Evolutionary conservation across 176 grass and related monocot species (phyloP), one percentile per base, ranked within the genome.

Genomic region (Oryza officinalis): DNA sequence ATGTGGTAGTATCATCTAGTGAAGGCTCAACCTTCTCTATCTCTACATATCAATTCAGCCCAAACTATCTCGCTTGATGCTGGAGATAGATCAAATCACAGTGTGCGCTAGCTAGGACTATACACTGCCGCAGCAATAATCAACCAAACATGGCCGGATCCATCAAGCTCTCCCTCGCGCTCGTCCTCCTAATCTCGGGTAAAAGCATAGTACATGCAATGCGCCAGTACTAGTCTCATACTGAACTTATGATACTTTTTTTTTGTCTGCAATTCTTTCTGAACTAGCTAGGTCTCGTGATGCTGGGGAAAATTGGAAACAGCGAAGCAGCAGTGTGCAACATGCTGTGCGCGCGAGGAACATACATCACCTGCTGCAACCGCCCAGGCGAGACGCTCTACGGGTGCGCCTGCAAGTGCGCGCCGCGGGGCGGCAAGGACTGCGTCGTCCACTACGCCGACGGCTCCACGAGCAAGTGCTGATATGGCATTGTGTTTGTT

Each of bases 341-440:
- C 38, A 30, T 69, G 13, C 13, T 41, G 27, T 78, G 82, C 57
- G 40, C 23, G 13, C 11, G 8, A 17, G 54, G 30, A 13, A 27
- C 75, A 17, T 27, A 77, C 75, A 77, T 77, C 33, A 63, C 75
- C 8, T 77, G 75, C 75, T 18, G 60, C 37, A 78, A 45, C 57
- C 12, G 27, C 0, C 9, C 2, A 0, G 54, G 28, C 28, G 25
- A 84, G 66, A 9, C 60, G 33, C 41, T 89, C 76, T 25, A 30
- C 69, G 75, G 75, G 4, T 89, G 87, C 67, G 35, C 20, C 57
- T 85, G 87, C 57, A 6, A 4, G 65, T 80, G 81, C 41, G 54
- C 75, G 12, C 81, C 87, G 33, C 13, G 14, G 26, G 43, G 73
- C 57, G 75, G 82, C 60, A 15, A 18, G 23, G 13, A 10, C 82